A percentile compares a stretch with the other conserved stretches of the same genome.
Evolutionary conservation across 257 asterid genomes (phyloP).

Genomic region (Petunia secreta): DNA sequence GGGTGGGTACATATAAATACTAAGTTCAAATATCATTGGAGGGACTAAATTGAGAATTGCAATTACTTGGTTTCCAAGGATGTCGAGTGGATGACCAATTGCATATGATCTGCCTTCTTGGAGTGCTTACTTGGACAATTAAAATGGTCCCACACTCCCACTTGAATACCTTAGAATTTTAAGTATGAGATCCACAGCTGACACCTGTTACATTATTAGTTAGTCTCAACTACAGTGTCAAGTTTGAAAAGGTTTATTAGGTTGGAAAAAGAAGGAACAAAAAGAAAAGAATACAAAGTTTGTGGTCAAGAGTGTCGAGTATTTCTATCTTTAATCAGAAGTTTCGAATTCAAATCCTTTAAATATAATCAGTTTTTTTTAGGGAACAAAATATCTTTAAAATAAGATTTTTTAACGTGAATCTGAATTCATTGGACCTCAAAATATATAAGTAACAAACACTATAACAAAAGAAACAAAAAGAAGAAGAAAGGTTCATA

Average conservation of each 20-base stretch:
- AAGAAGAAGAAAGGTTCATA: background rate
- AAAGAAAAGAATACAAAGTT: too few relatives aligned
- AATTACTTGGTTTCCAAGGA: conserved; percentile 7
- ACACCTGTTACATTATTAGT: background rate
- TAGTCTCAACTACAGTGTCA: background rate
- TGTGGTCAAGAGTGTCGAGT: too few relatives aligned
- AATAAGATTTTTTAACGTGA: too few relatives aligned
- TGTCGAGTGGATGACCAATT: background rate
- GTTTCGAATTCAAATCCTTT: too few relatives aligned
- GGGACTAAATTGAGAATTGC: background rate
- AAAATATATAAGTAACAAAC: too few relatives aligned
- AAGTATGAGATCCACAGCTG: background rate
- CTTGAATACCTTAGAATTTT: background rate
- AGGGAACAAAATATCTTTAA: too few relatives aligned
- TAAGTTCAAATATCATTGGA: background rate
- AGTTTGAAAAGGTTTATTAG: background rate
- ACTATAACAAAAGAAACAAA: background rate
- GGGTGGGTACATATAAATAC: background rate
- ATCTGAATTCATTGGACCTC: too few relatives aligned
- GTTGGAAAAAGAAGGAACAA: background rate
- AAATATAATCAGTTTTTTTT: too few relatives aligned
- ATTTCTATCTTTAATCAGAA: too few relatives aligned
- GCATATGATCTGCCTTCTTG: background rate
- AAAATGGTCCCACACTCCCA: background rate
- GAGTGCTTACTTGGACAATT: background rate